Evolutionary conservation across 2,329 filamentous ascomycete species (phyloP).

Genomic region (Sordariomycetes sp.): DNA sequence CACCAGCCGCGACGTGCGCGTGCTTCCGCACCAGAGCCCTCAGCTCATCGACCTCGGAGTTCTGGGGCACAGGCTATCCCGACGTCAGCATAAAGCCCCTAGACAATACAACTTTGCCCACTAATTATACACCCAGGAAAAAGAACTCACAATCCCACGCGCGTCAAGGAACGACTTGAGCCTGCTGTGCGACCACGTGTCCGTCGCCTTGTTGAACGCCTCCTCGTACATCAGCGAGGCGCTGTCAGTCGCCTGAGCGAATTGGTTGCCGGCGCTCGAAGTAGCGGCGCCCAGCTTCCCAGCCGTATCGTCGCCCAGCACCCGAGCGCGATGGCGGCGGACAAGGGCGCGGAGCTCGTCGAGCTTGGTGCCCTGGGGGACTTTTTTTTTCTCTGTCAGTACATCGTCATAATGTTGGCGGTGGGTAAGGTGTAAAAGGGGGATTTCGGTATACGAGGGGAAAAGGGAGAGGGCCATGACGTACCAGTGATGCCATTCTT

Average conservation of each 20-base stretch:
- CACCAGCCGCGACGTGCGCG: constrained; percentile 53
- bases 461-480: constrained; percentile 4
- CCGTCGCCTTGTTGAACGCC: constrained; percentile 49
- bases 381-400: constrained; percentile 25
- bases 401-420: neutral
- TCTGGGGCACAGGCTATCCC: constrained; percentile 50
- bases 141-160: constrained; percentile 40
- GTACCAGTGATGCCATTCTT: constrained; percentile 61
- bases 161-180: constrained; percentile 69
- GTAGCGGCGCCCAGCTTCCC: constrained; percentile 58
- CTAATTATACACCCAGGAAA: too few species aligned
- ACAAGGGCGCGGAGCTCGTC: constrained; percentile 85
- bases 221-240: constrained; percentile 48
- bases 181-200: constrained; percentile 60
- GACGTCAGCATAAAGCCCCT: constrained; percentile 3
- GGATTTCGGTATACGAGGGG: too few species aligned
- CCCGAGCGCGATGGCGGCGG: constrained; percentile 68
- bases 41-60: constrained; percentile 58
- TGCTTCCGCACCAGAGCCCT: constrained; percentile 62
- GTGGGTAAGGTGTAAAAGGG: constrained; percentile 3
- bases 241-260: constrained; percentile 60
- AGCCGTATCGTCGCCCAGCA: constrained; percentile 52
- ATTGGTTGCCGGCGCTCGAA: constrained; percentile 62
- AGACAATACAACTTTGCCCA: too few species aligned
- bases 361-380: constrained; percentile 81